These are phyloP conservation scores for Panellus pusillus DNA, from an alignment of 768 basidiomycete genomes.

Conservation along the genomic window DNA sequence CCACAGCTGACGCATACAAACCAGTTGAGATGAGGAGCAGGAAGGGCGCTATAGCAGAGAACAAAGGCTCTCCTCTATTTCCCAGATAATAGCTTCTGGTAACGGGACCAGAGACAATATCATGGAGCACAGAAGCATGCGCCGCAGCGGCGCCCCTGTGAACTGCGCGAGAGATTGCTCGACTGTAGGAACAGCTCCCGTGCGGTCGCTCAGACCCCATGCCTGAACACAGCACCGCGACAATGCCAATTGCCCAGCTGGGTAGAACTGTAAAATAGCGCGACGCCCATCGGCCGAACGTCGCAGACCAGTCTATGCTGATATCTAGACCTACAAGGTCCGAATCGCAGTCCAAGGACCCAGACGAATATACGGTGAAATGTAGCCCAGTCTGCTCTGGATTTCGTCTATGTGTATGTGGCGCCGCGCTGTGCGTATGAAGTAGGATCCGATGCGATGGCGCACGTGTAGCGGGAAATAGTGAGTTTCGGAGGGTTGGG, in stretches of 20 bases:
- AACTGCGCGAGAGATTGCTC: conserved; percentile 50
- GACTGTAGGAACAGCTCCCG: conserved; percentile 44
- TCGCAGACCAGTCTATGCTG: conserved; percentile 69
- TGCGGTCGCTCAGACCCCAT: conserved; percentile 40
- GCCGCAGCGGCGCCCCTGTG: conserved; percentile 36
- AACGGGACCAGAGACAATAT: conserved; percentile 56
- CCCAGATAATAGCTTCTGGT: conserved; percentile 60
- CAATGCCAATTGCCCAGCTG: conserved; percentile 75
- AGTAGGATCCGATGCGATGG: conserved; percentile 47
- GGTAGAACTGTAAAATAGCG: conserved; percentile 75
- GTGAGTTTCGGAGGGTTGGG: conserved; percentile 62
- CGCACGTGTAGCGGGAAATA: conserved; percentile 54
- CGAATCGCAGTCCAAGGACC: conserved; percentile 46
- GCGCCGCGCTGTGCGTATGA: conserved; percentile 68
- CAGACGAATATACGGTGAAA: conserved; percentile 61
- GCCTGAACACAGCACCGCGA: conserved; percentile 57
- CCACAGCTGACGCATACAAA: conserved; percentile 61
- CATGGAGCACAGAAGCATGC: conserved; percentile 44
- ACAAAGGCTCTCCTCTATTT: conserved; percentile 47
- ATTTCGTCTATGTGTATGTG: conserved; percentile 49
- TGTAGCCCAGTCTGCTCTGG: conserved; percentile 38
- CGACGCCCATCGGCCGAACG: conserved; percentile 66
- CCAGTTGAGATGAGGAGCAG: conserved; percentile 63
- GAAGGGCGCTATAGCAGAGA: conserved; percentile 55
- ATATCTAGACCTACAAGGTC: conserved; percentile 44